phyloP scores from a whole-genome alignment of 495 filamentous ascomycete species.

The Glarea lozoyensis region DNA sequence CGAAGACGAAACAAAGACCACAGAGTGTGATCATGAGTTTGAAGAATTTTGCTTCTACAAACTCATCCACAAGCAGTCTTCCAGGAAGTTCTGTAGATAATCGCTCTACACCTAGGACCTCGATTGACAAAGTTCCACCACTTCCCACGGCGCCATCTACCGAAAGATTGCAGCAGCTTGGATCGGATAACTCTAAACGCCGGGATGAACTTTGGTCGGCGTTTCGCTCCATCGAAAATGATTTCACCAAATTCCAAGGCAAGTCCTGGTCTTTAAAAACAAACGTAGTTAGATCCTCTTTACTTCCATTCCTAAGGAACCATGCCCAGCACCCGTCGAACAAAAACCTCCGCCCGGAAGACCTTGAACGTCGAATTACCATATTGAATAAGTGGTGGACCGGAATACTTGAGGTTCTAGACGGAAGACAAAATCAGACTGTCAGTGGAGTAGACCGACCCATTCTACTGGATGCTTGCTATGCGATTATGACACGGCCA shows the following conservation, averaged over 20 bases:
- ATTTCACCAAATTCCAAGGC: constrained; percentile 76
- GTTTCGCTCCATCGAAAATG: constrained; percentile 73
- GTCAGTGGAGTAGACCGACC: constrained; percentile 75
- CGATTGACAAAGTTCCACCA: constrained; percentile 40
- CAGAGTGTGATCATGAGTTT: constrained; percentile 21
- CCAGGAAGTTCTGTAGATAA: constrained; percentile 32
- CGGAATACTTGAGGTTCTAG: constrained; percentile 77
- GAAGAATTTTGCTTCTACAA: constrained; percentile 20
- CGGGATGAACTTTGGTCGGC: constrained; percentile 86
- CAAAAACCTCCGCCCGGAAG: constrained; percentile 59
- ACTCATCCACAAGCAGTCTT: constrained; percentile 23
- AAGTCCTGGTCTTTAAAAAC: constrained; percentile 71
- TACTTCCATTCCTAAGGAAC: constrained; percentile 77
- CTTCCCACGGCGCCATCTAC: constrained; percentile 49
- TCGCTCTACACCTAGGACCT: constrained; percentile 37
- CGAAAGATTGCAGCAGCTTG: constrained; percentile 41
- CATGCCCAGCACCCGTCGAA: constrained; percentile 65
- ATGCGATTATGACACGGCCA: constrained; percentile 80
- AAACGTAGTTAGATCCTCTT: constrained; percentile 63
- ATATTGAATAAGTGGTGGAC: constrained; percentile 96
- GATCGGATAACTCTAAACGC: constrained; percentile 32
- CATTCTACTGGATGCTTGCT: constrained; percentile 69
- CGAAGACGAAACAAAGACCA: constrained; percentile 17
- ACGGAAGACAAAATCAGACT: constrained; percentile 52
- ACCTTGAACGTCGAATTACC: constrained; percentile 73